phyloP scores from a whole-genome alignment of 805 yeast genomes.

The Kazachstania africana region DNA sequence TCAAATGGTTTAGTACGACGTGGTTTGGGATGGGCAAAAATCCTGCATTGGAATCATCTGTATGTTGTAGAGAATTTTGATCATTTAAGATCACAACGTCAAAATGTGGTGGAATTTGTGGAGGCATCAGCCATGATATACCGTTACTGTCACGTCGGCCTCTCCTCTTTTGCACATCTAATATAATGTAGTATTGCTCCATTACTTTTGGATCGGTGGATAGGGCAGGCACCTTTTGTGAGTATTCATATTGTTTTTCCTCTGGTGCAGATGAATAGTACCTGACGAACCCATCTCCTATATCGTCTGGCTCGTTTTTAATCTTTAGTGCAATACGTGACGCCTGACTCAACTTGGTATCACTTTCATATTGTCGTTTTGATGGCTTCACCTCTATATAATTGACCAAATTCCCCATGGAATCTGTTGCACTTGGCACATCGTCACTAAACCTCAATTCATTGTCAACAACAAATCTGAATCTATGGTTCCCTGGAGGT shows the following conservation, averaged over 20 bases:
- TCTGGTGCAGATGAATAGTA: constrained; percentile 49
- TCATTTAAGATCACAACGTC: constrained; percentile 85
- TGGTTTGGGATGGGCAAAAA: constrained; percentile 89
- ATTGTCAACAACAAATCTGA: constrained; percentile 86
- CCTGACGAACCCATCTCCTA: constrained; percentile 70
- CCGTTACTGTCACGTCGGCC: constrained; percentile 38
- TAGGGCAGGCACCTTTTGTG: constrained; percentile 66
- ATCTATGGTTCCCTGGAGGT: constrained; percentile 84
- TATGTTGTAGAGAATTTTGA: constrained; percentile 27
- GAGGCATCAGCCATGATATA: constrained; percentile 67
- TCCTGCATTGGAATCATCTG: constrained; percentile 6
- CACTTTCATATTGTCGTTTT: neutral
- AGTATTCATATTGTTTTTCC: constrained; percentile 30
- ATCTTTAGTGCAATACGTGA: constrained; percentile 38
- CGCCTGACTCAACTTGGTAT: constrained; percentile 24
- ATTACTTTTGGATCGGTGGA: constrained; percentile 75
- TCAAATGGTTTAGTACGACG: constrained; percentile 83
- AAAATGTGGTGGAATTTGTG: constrained; percentile 90
- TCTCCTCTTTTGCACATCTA: too few species aligned
- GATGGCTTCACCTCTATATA: constrained; percentile 54
- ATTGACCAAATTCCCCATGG: constrained; percentile 88
- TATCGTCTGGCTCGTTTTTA: constrained; percentile 38
- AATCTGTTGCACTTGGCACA: constrained; percentile 90
- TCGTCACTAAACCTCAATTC: constrained; percentile 79
- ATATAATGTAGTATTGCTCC: constrained; percentile 71